phyloP scores from a whole-genome alignment of 805 yeast species.

The Wickerhamiella kurtzmanii region DNA sequence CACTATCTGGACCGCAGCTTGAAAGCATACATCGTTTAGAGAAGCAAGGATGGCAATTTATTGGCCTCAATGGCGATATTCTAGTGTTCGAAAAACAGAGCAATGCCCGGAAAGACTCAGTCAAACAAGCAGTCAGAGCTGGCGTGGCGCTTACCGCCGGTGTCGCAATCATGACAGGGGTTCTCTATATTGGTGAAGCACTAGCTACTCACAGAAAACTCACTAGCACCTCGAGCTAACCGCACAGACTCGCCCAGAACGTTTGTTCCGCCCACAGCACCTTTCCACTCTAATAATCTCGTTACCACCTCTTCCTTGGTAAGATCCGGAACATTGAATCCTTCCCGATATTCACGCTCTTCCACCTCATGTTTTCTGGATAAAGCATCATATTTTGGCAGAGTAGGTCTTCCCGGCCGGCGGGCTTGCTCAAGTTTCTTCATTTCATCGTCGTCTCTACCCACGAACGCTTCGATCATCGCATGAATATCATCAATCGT shows the following conservation, averaged over 20 bases:
- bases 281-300: constrained; percentile 61
- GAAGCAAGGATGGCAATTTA: constrained; percentile 37
- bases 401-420: constrained; percentile 79
- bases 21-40: constrained; percentile 33
- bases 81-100: constrained; percentile 26
- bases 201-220: not conserved
- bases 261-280: constrained; percentile 54
- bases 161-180: constrained; percentile 8
- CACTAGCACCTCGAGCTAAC: constrained; percentile 8
- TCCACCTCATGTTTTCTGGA: constrained; percentile 54
- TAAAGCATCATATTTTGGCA: constrained; percentile 53
- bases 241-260: constrained; percentile 8
- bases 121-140: constrained; percentile 1
- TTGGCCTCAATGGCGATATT: constrained; percentile 31
- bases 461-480: constrained; percentile 44
- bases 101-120: not conserved
- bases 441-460: constrained; percentile 66
- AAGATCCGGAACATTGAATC: constrained; percentile 60
- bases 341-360: constrained; percentile 46
- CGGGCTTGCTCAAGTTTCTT: constrained; percentile 45
- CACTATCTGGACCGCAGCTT: constrained; percentile 3
- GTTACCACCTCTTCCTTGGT: constrained; percentile 45
- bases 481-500: constrained; percentile 44
- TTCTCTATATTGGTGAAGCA: constrained; percentile 1
- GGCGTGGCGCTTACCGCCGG: constrained; percentile 5